Evolutionary conservation across 1,284 basidiomycete species (phyloP).

Genomic region (Moniliella sp.): DNA sequence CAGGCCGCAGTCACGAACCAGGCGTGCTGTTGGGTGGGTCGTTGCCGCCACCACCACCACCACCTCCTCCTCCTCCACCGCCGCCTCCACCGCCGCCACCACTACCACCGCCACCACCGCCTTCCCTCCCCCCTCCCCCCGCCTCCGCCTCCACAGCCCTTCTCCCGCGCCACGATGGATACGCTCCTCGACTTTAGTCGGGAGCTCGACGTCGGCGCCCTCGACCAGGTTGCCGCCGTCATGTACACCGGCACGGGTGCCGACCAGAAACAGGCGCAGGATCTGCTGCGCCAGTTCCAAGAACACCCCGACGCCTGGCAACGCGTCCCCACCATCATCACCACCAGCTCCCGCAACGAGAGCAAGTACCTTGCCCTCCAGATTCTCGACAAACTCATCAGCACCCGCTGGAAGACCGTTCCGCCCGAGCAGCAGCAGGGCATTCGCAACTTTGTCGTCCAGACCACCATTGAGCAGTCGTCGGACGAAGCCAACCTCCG

Average conservation of each 20-base stretch:
- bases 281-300: constrained; percentile 51
- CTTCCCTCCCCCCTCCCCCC: too few relatives aligned
- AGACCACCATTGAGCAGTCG: constrained; percentile 71
- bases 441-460: constrained; percentile 89
- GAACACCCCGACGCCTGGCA: constrained; percentile 97
- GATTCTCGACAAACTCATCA: constrained; percentile 47
- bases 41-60: too few relatives aligned
- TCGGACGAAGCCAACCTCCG: constrained; percentile 56
- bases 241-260: constrained; percentile 24
- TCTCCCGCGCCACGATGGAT: constrained; percentile 3
- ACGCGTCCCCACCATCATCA: constrained; percentile 85
- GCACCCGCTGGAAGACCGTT: constrained; percentile 81
- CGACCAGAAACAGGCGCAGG: constrained; percentile 23
- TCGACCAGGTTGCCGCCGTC: constrained; percentile 28
- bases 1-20: too few relatives aligned
- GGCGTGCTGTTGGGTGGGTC: too few relatives aligned
- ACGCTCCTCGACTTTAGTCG: constrained; percentile 28
- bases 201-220: constrained; percentile 26
- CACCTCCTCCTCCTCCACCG: too few relatives aligned
- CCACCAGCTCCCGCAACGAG: too few relatives aligned
- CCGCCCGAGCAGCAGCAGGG: constrained; percentile 59
- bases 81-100: background rate
- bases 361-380: constrained; percentile 31
- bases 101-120: background rate
- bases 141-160: too few relatives aligned